These are phyloP conservation scores for Saprolegnia parasitica DNA, from an alignment of 352 stramenopile species.

Conservation along the genomic window DNA sequence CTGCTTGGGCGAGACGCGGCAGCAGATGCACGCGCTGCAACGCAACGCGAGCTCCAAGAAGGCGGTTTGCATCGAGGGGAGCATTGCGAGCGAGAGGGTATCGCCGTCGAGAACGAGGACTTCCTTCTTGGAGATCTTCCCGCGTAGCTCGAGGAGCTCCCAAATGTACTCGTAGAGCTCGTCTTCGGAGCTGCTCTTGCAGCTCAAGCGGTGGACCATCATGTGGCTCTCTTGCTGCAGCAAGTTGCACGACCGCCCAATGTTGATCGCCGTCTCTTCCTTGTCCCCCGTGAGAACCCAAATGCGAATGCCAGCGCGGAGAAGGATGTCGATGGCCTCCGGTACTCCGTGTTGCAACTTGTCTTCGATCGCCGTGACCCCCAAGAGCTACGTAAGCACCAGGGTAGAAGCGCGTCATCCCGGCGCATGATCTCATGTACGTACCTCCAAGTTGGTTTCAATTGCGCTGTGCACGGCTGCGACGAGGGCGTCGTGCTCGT, in stretches of 20 bases:
- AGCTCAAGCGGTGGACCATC: constrained; percentile 29
- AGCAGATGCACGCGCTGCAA: constrained; percentile 18
- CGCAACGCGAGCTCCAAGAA: constrained; percentile 2
- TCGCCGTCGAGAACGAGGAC: constrained; percentile 48
- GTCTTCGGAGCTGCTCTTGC: constrained; percentile 10
- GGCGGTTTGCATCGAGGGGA: background rate
- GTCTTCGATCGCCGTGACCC: constrained; percentile 95
- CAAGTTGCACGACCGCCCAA: constrained; percentile 87
- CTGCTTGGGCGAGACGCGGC: constrained; percentile 23
- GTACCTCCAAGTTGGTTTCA: constrained; percentile 23
- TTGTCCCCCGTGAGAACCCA: constrained; percentile 98
- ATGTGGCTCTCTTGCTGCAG: constrained; percentile 48
- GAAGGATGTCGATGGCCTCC: constrained; percentile 88
- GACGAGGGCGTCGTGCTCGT: constrained; percentile 3
- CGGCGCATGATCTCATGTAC: constrained; percentile 33
- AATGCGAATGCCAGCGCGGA: constrained; percentile 94
- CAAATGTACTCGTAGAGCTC: constrained; percentile 13
- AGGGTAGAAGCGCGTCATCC: constrained; percentile 32
- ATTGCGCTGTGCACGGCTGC: constrained; percentile 2
- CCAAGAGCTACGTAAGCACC: constrained; percentile 53
- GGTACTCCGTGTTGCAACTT: constrained; percentile 93
- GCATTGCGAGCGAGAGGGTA: background rate
- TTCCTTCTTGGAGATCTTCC: background rate
- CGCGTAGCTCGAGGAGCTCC: background rate
- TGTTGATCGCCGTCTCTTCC: constrained; percentile 97